Conservation (phyloP, 2,329 filamentous ascomycete species). For the Aspergillus sp. region DNA sequence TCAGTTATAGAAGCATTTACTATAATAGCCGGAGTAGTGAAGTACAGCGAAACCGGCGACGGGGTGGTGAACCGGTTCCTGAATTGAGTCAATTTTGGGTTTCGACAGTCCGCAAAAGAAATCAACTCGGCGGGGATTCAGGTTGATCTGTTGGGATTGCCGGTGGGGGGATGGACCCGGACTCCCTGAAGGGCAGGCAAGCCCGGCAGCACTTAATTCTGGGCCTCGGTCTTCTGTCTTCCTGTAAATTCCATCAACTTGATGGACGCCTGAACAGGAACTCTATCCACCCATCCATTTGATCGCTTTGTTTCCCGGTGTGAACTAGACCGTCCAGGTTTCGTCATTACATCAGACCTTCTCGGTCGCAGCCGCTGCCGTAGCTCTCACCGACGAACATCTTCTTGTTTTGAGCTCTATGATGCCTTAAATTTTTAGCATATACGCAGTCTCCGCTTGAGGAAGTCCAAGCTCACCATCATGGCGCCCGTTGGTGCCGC, state of each 20-base stretch:
- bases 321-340: background rate
- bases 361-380: background rate
- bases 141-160: conserved; percentile 1
- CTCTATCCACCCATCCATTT: background rate
- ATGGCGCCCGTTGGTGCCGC: conserved; percentile 57
- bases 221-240: background rate
- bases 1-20: background rate
- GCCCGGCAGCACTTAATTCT: background rate
- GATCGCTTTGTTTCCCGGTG: background rate
- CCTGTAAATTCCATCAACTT: background rate
- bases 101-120: background rate
- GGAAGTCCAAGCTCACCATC: background rate
- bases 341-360: background rate
- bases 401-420: background rate
- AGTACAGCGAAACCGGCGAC: background rate
- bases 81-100: background rate
- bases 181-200: background rate
- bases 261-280: background rate
- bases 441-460: background rate
- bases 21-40: background rate
- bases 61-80: background rate
- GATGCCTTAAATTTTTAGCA: background rate
- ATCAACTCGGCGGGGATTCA: background rate
- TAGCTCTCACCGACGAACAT: too few species aligned
- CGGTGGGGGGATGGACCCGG: background rate